phyloP scores from a whole-genome alignment of 1,284 basidiomycete genomes.

The Jaminaea rosea region DNA sequence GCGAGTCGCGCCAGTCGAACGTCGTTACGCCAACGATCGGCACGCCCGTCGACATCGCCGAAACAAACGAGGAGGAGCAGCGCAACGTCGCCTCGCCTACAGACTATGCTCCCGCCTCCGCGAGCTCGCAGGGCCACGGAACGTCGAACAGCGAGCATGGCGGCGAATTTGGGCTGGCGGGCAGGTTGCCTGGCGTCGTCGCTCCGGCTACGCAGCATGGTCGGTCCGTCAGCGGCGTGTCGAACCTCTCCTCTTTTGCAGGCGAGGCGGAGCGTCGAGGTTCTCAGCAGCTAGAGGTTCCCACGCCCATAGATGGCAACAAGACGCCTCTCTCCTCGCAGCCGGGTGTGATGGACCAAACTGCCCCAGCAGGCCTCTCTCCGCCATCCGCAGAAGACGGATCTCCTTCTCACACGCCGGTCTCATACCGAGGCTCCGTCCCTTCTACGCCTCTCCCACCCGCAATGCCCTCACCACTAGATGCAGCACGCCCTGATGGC shows the following conservation, averaged over 20 bases:
- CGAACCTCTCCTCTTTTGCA: too few relatives aligned
- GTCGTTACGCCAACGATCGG: not conserved
- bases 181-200: too few relatives aligned
- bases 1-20: not conserved
- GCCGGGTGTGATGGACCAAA: not conserved
- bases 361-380: not conserved
- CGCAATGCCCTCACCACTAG: constrained; percentile 2
- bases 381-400: not conserved
- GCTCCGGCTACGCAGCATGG: too few relatives aligned
- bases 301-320: too few relatives aligned
- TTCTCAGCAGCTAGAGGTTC: too few relatives aligned
- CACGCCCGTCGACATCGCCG: not conserved
- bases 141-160: too few relatives aligned
- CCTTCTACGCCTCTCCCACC: not conserved
- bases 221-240: too few relatives aligned
- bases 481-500: constrained; percentile 8
- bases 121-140: not conserved
- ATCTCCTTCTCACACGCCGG: too few relatives aligned
- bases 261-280: too few relatives aligned
- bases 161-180: too few relatives aligned
- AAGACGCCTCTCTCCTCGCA: not conserved
- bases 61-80: not conserved
- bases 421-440: not conserved
- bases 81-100: not conserved
- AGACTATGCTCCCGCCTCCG: not conserved